A percentile compares a stretch with the other conserved stretches of the same genome.
phyloP scores from a whole-genome alignment of 768 basidiomycete genomes.

The Lactarius sanguifluus region DNA sequence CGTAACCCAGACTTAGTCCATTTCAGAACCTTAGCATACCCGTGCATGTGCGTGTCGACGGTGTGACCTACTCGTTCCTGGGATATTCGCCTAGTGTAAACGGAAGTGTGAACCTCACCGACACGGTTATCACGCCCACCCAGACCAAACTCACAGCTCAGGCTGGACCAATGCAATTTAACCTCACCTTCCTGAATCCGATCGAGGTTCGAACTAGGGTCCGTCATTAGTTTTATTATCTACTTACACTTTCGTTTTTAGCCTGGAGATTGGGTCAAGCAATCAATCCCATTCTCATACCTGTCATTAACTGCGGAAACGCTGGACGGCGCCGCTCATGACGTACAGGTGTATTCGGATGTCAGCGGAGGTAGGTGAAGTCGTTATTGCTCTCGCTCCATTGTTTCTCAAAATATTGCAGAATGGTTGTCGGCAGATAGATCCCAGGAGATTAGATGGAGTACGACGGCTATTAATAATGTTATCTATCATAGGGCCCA shows the following conservation, averaged over 20 bases:
- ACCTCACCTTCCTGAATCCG: conserved; percentile 41
- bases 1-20: neutral
- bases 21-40: conserved; percentile 23
- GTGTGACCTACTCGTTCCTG: conserved; percentile 27
- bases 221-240: neutral
- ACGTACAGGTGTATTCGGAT: conserved; percentile 42
- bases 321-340: conserved; percentile 37
- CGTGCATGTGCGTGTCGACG: conserved; percentile 21
- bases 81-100: conserved; percentile 17
- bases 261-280: conserved; percentile 40
- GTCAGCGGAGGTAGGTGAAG: conserved; percentile 38
- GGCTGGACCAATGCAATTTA: conserved; percentile 41
- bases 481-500: conserved; percentile 23
- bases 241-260: conserved; percentile 13
- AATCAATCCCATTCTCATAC: conserved; percentile 44
- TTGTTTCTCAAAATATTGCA: neutral
- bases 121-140: conserved; percentile 39
- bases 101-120: conserved; percentile 27
- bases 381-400: neutral
- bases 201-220: conserved; percentile 36
- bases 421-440: conserved; percentile 33
- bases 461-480: neutral
- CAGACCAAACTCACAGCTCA: conserved; percentile 36
- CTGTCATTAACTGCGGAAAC: conserved; percentile 36
- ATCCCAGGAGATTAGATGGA: conserved; percentile 16